These are phyloP conservation scores for Ganoderma lingzhi DNA, from an alignment of 1,284 basidiomycete genomes.

Conservation along the genomic window DNA sequence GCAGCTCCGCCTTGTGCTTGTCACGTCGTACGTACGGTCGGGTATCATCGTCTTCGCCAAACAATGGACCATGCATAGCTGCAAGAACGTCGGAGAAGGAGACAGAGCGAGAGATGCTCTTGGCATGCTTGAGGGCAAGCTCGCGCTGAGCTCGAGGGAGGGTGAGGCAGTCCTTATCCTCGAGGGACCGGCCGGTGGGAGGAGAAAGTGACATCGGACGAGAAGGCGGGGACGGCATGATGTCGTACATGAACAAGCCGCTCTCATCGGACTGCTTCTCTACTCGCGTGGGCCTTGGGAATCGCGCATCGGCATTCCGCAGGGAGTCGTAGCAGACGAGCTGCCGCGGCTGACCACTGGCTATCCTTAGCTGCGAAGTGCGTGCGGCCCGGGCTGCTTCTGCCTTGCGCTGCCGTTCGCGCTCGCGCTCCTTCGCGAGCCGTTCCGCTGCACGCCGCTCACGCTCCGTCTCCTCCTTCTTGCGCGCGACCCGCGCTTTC, in stretches of 20 bases:
- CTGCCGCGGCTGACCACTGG: constrained; percentile 35
- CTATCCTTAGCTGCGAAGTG: constrained; percentile 34
- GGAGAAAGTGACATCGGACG: constrained; percentile 28
- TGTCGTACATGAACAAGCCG: constrained; percentile 35
- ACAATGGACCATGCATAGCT: constrained; percentile 68
- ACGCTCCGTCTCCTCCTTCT: constrained; percentile 47
- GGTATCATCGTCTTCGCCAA: constrained; percentile 51
- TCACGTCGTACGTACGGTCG: constrained; percentile 39
- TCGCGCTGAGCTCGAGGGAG: constrained; percentile 36
- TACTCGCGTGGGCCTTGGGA: constrained; percentile 29
- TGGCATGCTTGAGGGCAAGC: constrained; percentile 31
- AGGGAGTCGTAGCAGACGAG: constrained; percentile 41
- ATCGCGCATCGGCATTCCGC: constrained; percentile 32
- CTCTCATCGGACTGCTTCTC: constrained; percentile 23
- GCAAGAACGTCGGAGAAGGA: constrained; percentile 63
- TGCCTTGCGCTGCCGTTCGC: constrained; percentile 42
- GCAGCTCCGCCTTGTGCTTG: constrained; percentile 48
- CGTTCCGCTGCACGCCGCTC: constrained; percentile 39
- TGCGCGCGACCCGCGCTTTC: constrained; percentile 45
- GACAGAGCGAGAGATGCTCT: constrained; percentile 44
- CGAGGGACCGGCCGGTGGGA: constrained; percentile 30
- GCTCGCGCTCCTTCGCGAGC: constrained; percentile 41
- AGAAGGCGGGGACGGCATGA: constrained; percentile 35
- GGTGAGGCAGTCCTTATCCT: constrained; percentile 33
- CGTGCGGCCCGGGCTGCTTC: constrained; percentile 42